phyloP scores from a whole-genome alignment of 108 stramenopile species.

The Skeletonema marinoi region DNA sequence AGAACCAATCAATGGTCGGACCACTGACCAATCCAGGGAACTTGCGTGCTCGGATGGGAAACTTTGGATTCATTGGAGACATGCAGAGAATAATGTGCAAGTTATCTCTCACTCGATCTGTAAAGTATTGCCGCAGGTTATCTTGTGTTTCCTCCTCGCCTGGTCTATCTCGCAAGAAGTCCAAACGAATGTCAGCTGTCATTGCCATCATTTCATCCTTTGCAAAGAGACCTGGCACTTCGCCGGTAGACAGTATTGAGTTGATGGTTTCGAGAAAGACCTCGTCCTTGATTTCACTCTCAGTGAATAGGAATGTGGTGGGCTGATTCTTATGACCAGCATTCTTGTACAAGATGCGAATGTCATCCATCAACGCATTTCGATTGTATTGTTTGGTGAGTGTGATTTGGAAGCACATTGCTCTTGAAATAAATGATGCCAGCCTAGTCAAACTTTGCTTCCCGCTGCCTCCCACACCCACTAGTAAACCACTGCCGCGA shows the following conservation, averaged over 20 bases:
- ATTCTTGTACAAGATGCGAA: slow-evolving; percentile 79
- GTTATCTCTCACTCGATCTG: slow-evolving; percentile 86
- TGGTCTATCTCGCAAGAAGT: slow-evolving; percentile 72
- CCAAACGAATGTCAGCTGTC: slow-evolving; percentile 70
- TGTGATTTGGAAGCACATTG: slow-evolving; percentile 89
- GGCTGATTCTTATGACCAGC: slow-evolving; percentile 84
- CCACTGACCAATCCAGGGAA: slow-evolving; percentile 87
- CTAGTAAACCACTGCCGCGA: slow-evolving; percentile 84
- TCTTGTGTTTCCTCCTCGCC: slow-evolving; percentile 85
- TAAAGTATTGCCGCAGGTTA: slow-evolving; percentile 88
- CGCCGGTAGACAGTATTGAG: slow-evolving; percentile 87
- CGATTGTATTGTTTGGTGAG: slow-evolving; percentile 89
- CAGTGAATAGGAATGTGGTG: slow-evolving; percentile 91
- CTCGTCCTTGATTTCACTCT: slow-evolving; percentile 92
- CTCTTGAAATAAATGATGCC: slow-evolving; percentile 81
- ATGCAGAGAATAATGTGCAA: slow-evolving; percentile 92
- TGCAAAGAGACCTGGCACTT: slow-evolving; percentile 89
- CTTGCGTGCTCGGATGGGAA: slow-evolving; percentile 85
- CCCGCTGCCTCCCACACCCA: slow-evolving; percentile 92
- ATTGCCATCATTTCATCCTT: slow-evolving; percentile 95
- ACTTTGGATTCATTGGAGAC: slow-evolving; percentile 92
- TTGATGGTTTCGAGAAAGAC: slow-evolving; percentile 91
- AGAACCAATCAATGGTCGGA: slow-evolving; percentile 93
- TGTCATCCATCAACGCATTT: slow-evolving; percentile 81
- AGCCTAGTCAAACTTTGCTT: slow-evolving; percentile 89